A percentile compares a stretch with the other conserved stretches of the same genome.
Evolutionary conservation across 2,329 filamentous ascomycete species (phyloP).

Genomic region (Aspergillus unguis): DNA sequence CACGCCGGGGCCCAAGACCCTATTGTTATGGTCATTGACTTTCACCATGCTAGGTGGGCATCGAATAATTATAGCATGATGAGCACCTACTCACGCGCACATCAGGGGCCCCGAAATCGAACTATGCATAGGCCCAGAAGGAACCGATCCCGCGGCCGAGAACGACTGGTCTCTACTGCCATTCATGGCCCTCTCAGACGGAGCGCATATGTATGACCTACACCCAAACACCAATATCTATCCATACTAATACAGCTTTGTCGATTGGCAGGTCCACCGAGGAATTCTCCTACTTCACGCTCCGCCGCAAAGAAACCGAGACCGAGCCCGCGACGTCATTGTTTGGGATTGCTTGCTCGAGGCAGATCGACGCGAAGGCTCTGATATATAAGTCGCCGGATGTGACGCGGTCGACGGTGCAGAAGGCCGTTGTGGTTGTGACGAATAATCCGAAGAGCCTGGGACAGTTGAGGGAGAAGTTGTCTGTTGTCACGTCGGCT

Average conservation of each 20-base stretch:
- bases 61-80: too few species aligned
- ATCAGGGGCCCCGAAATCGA: slow-evolving; percentile 84
- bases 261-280: slow-evolving; percentile 65
- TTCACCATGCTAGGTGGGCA: slow-evolving; percentile 66
- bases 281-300: slow-evolving; percentile 98
- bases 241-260: neutral
- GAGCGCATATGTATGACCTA: slow-evolving; percentile 75
- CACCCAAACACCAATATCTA: too few species aligned
- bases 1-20: slow-evolving; percentile 52
- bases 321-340: slow-evolving; percentile 67
- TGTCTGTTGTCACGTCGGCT: slow-evolving; percentile 85
- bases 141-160: slow-evolving; percentile 71
- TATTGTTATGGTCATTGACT: slow-evolving; percentile 75
- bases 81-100: neutral
- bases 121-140: slow-evolving; percentile 79
- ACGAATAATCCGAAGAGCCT: slow-evolving; percentile 87
- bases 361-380: slow-evolving; percentile 77
- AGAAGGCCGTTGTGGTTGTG: slow-evolving; percentile 96
- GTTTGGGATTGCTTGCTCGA: slow-evolving; percentile 93
- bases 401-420: slow-evolving; percentile 94
- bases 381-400: slow-evolving; percentile 77
- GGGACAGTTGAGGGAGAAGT: slow-evolving; percentile 81
- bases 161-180: slow-evolving; percentile 90
- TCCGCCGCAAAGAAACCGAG: slow-evolving; percentile 57
- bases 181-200: slow-evolving; percentile 95